Conservation (phyloP, 106 monocot genomes). For the Platanthera guangdongensis region DNA sequence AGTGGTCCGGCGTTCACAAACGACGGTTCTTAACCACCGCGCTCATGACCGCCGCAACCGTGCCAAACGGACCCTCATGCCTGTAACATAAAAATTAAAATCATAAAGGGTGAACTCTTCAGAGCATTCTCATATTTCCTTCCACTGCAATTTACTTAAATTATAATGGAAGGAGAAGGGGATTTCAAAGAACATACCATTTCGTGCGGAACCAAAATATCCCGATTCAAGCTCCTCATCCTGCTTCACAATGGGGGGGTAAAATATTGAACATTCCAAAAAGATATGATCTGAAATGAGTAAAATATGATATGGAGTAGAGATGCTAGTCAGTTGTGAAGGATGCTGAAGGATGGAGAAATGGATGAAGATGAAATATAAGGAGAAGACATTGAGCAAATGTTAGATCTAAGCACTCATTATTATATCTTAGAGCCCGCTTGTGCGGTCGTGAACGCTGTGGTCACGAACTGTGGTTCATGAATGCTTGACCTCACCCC, state of each 20-base stretch:
- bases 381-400: not conserved
- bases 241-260: constrained; percentile 9
- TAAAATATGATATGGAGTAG: not conserved
- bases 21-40: too few relatives aligned
- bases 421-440: not conserved
- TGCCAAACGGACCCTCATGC: too few relatives aligned
- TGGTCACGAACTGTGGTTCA: too few relatives aligned
- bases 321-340: not conserved
- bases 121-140: not conserved
- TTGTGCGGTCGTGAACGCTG: too few relatives aligned
- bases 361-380: not conserved
- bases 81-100: not conserved
- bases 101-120: not conserved
- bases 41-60: too few relatives aligned
- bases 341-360: not conserved
- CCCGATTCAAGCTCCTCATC: constrained; percentile 26
- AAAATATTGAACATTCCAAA: not conserved
- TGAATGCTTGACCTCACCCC: too few relatives aligned
- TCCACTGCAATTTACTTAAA: not conserved
- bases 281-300: not conserved
- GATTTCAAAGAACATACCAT: constrained; percentile 33
- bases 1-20: too few relatives aligned
- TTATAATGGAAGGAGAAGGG: not conserved
- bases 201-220: constrained; percentile 30
- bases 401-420: not conserved